phyloP scores from a whole-genome alignment of 805 yeast genomes.

The Pichia sporocuriosa region DNA sequence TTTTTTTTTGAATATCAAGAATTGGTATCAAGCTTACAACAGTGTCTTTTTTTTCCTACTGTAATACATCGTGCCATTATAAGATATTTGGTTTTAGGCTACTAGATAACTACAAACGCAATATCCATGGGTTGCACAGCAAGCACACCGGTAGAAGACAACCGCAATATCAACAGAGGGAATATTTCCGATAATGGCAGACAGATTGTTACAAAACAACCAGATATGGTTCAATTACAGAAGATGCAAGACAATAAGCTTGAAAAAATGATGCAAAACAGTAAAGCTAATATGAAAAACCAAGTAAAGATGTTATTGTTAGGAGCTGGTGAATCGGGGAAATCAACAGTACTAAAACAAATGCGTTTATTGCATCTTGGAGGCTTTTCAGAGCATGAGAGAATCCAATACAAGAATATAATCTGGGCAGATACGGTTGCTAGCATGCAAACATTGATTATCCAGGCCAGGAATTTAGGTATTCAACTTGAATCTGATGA shows the following conservation, averaged over 20 bases:
- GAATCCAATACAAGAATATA: slow-evolving; percentile 73
- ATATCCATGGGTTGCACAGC: too few relatives aligned
- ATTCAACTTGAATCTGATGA: slow-evolving; percentile 62
- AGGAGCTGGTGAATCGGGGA: slow-evolving; percentile 95
- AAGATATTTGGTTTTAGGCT: too few relatives aligned
- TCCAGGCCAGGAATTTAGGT: slow-evolving; percentile 64
- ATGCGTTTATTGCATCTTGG: slow-evolving; percentile 78
- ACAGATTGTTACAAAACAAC: slow-evolving; percentile 16
- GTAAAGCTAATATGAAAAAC: slow-evolving; percentile 46
- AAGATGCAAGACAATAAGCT: slow-evolving; percentile 34
- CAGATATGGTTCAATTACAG: slow-evolving; percentile 8
- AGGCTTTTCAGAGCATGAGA: slow-evolving; percentile 75
- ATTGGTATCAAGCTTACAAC: too few relatives aligned
- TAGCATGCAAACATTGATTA: slow-evolving; percentile 68
- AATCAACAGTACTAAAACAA: slow-evolving; percentile 87
- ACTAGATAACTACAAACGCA: too few relatives aligned
- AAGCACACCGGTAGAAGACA: slow-evolving; percentile 34
- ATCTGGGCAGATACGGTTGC: slow-evolving; percentile 91
- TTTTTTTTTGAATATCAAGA: too few relatives aligned
- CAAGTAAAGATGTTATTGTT: slow-evolving; percentile 68
- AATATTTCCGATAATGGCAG: background rate
- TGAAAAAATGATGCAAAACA: slow-evolving; percentile 52
- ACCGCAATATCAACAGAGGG: background rate
- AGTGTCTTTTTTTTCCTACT: too few relatives aligned
- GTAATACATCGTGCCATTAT: too few relatives aligned